Evolutionary conservation across 2,329 filamentous ascomycete species (phyloP).

Genomic region (Colletotrichum neosansevieriae): DNA sequence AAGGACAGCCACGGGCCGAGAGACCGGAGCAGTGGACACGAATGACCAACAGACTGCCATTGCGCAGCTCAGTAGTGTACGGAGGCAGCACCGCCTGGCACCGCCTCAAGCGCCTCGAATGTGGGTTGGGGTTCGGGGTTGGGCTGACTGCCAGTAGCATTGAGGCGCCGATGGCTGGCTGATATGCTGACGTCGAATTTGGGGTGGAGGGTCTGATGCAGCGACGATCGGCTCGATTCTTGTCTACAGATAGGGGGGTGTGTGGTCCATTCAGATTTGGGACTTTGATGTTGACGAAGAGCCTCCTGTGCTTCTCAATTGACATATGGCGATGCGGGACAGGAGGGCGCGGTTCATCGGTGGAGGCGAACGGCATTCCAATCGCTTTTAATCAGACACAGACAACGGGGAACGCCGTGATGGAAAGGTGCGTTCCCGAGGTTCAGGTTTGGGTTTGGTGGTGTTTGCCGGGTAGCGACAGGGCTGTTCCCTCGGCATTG

Average conservation of each 20-base stretch:
- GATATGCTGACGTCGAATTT: neutral
- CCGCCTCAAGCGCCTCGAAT: slow-evolving; percentile 26
- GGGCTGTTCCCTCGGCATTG: slow-evolving; percentile 13
- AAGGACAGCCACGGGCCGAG: slow-evolving; percentile 19
- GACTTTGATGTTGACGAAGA: too few species aligned
- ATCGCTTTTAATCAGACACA: neutral
- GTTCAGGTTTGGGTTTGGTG: neutral
- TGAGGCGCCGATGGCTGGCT: neutral
- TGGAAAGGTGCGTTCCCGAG: slow-evolving; percentile 17
- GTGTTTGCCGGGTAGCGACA: slow-evolving; percentile 14
- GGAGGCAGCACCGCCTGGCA: slow-evolving; percentile 29
- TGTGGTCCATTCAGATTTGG: too few species aligned
- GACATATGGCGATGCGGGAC: neutral
- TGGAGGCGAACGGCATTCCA: slow-evolving; percentile 6
- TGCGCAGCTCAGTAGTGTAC: neutral
- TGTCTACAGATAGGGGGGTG: neutral
- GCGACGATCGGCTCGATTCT: slow-evolving; percentile 10
- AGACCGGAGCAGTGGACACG: slow-evolving; percentile 11
- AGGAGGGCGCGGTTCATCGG: neutral
- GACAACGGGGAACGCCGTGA: slow-evolving; percentile 5
- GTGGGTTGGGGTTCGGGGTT: slow-evolving; percentile 12
- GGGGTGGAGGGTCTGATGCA: slow-evolving; percentile 17
- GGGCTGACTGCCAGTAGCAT: slow-evolving; percentile 32
- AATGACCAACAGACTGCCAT: neutral
- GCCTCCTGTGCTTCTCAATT: neutral